A percentile compares a stretch with the other conserved stretches of the same genome.
Conservation (phyloP, 2,329 filamentous ascomycete genomes). For the Aschersonia sp. region DNA sequence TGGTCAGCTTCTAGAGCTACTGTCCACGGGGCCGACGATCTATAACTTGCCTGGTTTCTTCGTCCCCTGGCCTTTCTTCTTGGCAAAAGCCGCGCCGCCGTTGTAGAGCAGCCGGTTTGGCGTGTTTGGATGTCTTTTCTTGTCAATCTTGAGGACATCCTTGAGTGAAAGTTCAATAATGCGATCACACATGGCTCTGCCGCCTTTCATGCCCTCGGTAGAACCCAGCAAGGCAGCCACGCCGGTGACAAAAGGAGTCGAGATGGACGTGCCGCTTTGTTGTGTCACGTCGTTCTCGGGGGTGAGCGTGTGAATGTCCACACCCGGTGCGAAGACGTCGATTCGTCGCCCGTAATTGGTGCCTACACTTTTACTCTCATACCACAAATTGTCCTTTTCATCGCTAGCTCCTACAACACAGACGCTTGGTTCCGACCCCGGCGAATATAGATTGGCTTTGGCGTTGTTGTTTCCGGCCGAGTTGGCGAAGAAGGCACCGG, state of each 20-base stretch:
- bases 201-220: conserved; percentile 15
- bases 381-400: conserved; percentile 21
- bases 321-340: conserved; percentile 37
- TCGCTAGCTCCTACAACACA: conserved; percentile 41
- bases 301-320: conserved; percentile 31
- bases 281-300: conserved; percentile 19
- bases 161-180: conserved; percentile 2
- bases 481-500: conserved; percentile 37
- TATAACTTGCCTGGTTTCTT: too few species aligned
- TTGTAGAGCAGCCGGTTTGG: neutral
- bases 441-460: conserved; percentile 29
- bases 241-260: conserved; percentile 26
- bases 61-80: too few species aligned
- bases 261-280: conserved; percentile 25
- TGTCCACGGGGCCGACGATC: too few species aligned
- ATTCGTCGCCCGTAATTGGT: conserved; percentile 37
- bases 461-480: conserved; percentile 37
- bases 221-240: conserved; percentile 29
- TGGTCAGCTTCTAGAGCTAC: too few species aligned
- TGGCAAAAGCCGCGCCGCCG: too few species aligned
- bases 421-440: conserved; percentile 29
- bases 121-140: neutral
- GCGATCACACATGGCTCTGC: conserved; percentile 7
- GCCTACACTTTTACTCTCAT: conserved; percentile 15
- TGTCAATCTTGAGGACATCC: conserved; percentile 10